Evolutionary conservation across 257 asterid species (phyloP), one percentile per base, ranked within the genome.

Genomic region (Thymus quinquecostatus): DNA sequence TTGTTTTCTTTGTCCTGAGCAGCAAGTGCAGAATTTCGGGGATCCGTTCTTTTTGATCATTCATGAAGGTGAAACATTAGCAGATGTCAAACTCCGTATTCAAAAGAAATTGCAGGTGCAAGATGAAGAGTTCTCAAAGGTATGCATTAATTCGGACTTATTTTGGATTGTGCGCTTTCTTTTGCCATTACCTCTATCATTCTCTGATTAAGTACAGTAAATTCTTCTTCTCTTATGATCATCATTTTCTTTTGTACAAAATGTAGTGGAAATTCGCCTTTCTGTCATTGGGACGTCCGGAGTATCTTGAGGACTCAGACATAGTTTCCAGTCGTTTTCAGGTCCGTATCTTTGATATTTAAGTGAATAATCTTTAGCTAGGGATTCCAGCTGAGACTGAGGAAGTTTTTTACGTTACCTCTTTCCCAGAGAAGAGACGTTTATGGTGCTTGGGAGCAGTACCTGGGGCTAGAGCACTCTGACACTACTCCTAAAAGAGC

Each of bases 371-470:
- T 10, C 41, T 5, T 21, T 43, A 21, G 43, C 41, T 64, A 38
- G 34, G 70, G 32, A 51, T 51, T 41, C 61, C 38, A 64, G 60
- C 58, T 60, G 47, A 50, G 33, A 65, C 50, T 43, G 60, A 73
- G 21, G 66, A 44, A 63, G 49, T 71, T 59, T 29, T 71, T 10
- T 66, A 62, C 53, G 6, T 28, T 12, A 7, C 29, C 60, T 80
- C 48, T 75, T 49, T 73, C 76, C 63, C 84, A 89, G 96, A 95
- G 98, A 75, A 85, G 97, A 86, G 99, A 92, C 72, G 92, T 84
- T 49, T 86, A 92, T 76, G 96, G 99, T 75, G 96, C 96, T 68
- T 92, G 97, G 98, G 97, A 95, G 88, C 99, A 88, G 80, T 92
- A 92, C 91, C 85, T 95, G 49, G 98, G 99, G 73, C 83, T 95